Evolutionary conservation across 371 early-diverging fungal species (phyloP), one percentile per base, ranked within the genome.

Genomic region (Amoeboaphelidium protococcarum): DNA sequence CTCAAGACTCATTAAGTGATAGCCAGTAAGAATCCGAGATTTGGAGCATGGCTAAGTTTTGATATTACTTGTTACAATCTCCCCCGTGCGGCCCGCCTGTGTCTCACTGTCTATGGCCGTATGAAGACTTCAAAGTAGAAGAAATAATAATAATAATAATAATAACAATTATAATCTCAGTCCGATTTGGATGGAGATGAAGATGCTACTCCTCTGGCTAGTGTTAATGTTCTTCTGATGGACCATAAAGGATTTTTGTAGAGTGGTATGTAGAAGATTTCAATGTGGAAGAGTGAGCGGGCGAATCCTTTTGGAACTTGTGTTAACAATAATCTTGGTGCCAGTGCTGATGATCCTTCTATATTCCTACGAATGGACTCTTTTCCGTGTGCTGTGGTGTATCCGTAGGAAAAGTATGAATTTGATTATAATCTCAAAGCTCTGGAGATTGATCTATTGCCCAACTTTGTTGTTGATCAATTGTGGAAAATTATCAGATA

Each of bases 311-410:
- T 50, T 21, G 50, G 51, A 1, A 27, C 51, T n/a, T n/a, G n/a
- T n/a, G n/a, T n/a, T n/a, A n/a, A n/a, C n/a, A n/a, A n/a, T n/a
- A n/a, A n/a, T n/a, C n/a, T n/a, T n/a, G n/a, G n/a, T n/a, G 6
- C 20, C 19, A 16, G 4, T 21, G 13, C 2, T 21, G 27, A 13
- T 40, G 22, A 41, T n/a, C 50, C 50, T 10, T 19, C n/a, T 13
- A 13, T 50, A 2, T 2, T 13, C 25, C 12, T 50, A 20, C 27
- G 23, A 31, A 48, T 50, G 13, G 20, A 51, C 19, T 20, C 16
- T 13, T 50, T 48, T 50, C 13, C 50, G 22, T 23, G 26, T 23
- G 49, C 51, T 4, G 50, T 50, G 21, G 49, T 48, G 19, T 50
- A 27, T 22, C 50, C 50, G 20, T 23, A 27, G 2, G 3, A 13